Base-by-base conservation (phyloP, 495 filamentous ascomycete genomes). In the Trichocladium uniseriatum region DNA sequence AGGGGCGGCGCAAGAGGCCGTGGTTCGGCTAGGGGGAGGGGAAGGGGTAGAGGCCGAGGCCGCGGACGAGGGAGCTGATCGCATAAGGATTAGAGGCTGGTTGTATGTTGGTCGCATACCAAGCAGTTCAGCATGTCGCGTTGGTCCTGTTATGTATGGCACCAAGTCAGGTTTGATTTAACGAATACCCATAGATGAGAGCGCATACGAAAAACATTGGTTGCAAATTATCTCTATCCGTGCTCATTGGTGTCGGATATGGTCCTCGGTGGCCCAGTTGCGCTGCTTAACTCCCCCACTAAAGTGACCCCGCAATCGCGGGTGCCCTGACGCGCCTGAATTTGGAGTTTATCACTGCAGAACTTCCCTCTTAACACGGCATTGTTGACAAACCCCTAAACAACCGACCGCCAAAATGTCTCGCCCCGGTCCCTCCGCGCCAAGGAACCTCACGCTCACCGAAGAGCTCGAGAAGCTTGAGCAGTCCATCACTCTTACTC, bases 401-500 rank as follows among this genome's bases (percentile, higher is more conserved):
- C 49, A 43, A 20, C 10, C 24, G 5, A 22, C 13, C 18, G 43
- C 37, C 63, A 66, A 38, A 13, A 74, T 74, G 72, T 71, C 71
- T 52, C 66, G 63, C 47, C 55, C 65, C 2, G 56, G 71, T 14
- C 64, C 72, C 5, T 71, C 78, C 1, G 65, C 79, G 7, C 70
- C 77, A 44, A 76, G 88, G 37, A 83, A 78, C 19, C 71, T 95
- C 45, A 84, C 86, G 5, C 75, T 96, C 49, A 92, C 91, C 0
- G 92, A 97, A 59, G 92, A 98, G 71, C 75, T 98, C 18, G 92
- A 98, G 72, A 95, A 87, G 63, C 69, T 98, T 13, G 92, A 98
- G 61, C 94, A 97, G 63, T 89, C 85, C 31, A 97, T 98, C 60
- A 98, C 92, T 13, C 76, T 97, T 34, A 96, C 92, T 3, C 75